Evolutionary conservation across 2,329 filamentous ascomycete genomes (phyloP), one percentile per base, ranked within the genome.

Genomic region (Ilyonectria mors-panacis): DNA sequence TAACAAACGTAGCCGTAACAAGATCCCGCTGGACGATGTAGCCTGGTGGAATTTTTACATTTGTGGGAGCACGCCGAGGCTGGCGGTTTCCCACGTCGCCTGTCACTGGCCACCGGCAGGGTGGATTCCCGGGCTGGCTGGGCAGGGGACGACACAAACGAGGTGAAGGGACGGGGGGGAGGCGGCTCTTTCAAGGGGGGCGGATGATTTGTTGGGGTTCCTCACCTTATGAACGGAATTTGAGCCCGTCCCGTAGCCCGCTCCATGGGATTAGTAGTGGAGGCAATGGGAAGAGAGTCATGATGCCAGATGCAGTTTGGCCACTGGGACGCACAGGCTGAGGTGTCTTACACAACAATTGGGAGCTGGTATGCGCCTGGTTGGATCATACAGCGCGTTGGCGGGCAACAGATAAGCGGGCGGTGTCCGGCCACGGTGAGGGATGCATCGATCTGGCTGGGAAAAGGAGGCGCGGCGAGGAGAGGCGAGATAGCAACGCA

Each of bases 91-190:
- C 59, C 50, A 56, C 33, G 28, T 50, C 51, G 50, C 55, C 63
- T 61, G 62, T 71, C 53, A 75, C 72, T 75, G 70, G 72, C 61
- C 65, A 58, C 72, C 56, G 59, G 63, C 39, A 63, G 42, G 51
- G 70, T 75, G 70, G 74, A 55, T 69, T 76, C 72, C 65, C 67
- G 65, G 61, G 71, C 59, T 66, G 66, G 70, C 58, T 65, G 73
- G 58, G 39, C 42, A 51, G 54, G 63, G 61, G 57, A 53, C 6
- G 30, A 53, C 50, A 35, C 9, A 60, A 66, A 42, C 39, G 39
- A 42, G n/a, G 39, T 42, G 39, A 42, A n/a, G 39, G 39, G 39
- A 42, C 39, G 15, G 39, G 39, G 39, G 39, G 39, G 65, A 70
- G 66, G 73, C 66, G 47, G 60, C 66, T 69, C 67, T 56, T 59